A percentile compares a stretch with the other conserved stretches of the same genome.
Conservation (phyloP, 2,329 filamentous ascomycete species). For the Gyromitra esculenta region DNA sequence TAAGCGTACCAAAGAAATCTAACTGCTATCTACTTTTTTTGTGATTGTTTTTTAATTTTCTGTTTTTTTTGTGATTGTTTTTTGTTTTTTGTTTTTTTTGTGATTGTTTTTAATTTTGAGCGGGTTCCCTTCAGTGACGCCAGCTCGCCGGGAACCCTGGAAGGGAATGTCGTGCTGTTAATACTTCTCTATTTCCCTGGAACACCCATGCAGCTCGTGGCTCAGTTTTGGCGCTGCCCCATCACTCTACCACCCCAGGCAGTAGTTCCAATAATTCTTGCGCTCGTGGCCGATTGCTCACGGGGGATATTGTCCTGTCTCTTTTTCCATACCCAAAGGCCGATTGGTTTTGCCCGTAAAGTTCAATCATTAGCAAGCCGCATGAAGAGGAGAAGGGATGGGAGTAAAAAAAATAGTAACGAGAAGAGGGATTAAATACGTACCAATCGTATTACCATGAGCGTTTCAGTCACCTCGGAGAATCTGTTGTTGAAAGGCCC, state of each 20-base stretch:
- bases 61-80: conserved; percentile 1
- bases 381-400: background rate
- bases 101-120: background rate
- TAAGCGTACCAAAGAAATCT: background rate
- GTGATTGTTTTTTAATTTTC: background rate
- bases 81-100: background rate
- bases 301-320: background rate
- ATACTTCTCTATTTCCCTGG: conserved; percentile 4
- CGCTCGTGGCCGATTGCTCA: background rate
- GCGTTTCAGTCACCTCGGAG: too few relatives aligned
- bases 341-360: background rate
- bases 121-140: background rate
- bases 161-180: background rate
- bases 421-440: too few relatives aligned
- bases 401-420: background rate
- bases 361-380: background rate
- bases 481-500: background rate
- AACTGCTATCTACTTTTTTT: conserved; percentile 13
- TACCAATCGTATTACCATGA: too few relatives aligned
- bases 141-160: conserved; percentile 3
- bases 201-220: conserved; percentile 1
- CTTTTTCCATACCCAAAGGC: too few relatives aligned
- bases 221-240: background rate
- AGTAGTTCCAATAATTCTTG: background rate
- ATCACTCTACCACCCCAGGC: background rate